These are phyloP conservation scores for Rhodotorula graminis DNA, from an alignment of 768 basidiomycete genomes.

Conservation along the genomic window DNA sequence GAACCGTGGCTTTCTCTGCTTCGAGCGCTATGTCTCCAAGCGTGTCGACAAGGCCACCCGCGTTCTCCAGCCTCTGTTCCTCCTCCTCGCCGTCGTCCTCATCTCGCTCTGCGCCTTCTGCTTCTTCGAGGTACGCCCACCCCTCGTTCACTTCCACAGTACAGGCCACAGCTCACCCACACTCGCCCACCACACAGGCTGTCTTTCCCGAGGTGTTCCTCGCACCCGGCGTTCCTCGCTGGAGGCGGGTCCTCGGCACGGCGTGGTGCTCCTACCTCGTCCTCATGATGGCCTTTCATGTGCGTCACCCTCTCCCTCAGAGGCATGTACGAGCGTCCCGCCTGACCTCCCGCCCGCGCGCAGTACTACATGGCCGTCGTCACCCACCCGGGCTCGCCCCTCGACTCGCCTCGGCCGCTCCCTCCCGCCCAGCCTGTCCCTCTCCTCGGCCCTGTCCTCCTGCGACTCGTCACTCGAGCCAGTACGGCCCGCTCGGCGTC, in stretches of 20 bases:
- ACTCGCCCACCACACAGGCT: conserved; percentile 6
- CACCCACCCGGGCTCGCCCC: conserved; percentile 69
- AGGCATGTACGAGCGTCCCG: too few relatives aligned
- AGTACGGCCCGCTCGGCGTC: not conserved
- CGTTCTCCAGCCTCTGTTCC: conserved; percentile 85
- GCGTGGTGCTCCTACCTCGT: conserved; percentile 31
- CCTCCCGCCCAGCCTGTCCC: conserved; percentile 6
- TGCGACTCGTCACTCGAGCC: not conserved
- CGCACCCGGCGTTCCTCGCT: not conserved
- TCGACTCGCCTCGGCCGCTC: conserved; percentile 25
- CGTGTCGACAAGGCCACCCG: conserved; percentile 58
- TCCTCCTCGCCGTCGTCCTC: conserved; percentile 70
- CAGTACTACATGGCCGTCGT: conserved; percentile 77
- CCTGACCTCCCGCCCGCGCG: not conserved
- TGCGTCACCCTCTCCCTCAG: too few relatives aligned
- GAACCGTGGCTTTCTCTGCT: conserved; percentile 4
- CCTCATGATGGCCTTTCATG: conserved; percentile 35
- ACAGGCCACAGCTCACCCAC: too few relatives aligned
- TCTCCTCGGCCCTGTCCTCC: not conserved
- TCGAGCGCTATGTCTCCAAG: conserved; percentile 12
- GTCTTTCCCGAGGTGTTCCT: conserved; percentile 34
- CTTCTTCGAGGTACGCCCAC: conserved; percentile 63
- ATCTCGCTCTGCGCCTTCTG: conserved; percentile 64
- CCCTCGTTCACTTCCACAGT: not conserved
- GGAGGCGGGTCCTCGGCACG: conserved; percentile 12